Conservation (phyloP, 2,329 filamentous ascomycete genomes). For the Diaporthe sp. region DNA sequence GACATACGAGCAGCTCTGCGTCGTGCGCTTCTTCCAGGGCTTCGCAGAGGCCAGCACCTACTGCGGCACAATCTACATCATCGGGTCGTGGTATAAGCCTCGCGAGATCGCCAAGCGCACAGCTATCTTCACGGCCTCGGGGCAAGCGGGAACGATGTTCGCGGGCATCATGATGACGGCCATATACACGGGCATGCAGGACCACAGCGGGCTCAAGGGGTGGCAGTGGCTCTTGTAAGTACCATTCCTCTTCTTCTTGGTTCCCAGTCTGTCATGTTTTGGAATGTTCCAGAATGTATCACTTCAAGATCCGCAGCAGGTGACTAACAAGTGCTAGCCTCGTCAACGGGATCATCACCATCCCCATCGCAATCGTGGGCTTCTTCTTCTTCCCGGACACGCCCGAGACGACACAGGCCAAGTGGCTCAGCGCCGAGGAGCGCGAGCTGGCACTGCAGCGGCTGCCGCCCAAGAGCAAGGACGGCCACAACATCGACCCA, state of each 20-base stretch:
- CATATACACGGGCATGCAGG: conserved; percentile 52
- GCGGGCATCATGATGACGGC: conserved; percentile 68
- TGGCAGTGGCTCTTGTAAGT: conserved; percentile 58
- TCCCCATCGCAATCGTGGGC: conserved; percentile 62
- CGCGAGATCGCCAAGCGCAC: conserved; percentile 65
- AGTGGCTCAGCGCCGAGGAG: conserved; percentile 51
- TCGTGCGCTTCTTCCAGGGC: conserved; percentile 60
- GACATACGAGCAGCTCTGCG: conserved; percentile 48
- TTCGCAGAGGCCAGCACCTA: conserved; percentile 63
- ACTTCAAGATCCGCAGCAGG: too few relatives aligned
- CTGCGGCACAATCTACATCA: conserved; percentile 62
- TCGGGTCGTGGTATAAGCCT: conserved; percentile 68
- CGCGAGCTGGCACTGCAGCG: conserved; percentile 47
- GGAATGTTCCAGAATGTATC: too few relatives aligned
- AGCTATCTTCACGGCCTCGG: conserved; percentile 66
- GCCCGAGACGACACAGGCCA: conserved; percentile 55
- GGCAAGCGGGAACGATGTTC: conserved; percentile 67
- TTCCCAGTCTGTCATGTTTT: too few relatives aligned
- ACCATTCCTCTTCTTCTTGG: too few relatives aligned
- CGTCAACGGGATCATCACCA: conserved; percentile 62
- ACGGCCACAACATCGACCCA: conserved; percentile 52
- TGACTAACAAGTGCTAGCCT: conserved; percentile 7
- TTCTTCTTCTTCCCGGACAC: conserved; percentile 59
- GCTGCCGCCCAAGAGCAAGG: conserved; percentile 49
- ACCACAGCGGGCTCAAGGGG: conserved; percentile 56